A percentile compares a stretch with the other conserved stretches of the same genome.
Conservation (phyloP, 2,329 filamentous ascomycete genomes). For the Epichloe festucae region DNA sequence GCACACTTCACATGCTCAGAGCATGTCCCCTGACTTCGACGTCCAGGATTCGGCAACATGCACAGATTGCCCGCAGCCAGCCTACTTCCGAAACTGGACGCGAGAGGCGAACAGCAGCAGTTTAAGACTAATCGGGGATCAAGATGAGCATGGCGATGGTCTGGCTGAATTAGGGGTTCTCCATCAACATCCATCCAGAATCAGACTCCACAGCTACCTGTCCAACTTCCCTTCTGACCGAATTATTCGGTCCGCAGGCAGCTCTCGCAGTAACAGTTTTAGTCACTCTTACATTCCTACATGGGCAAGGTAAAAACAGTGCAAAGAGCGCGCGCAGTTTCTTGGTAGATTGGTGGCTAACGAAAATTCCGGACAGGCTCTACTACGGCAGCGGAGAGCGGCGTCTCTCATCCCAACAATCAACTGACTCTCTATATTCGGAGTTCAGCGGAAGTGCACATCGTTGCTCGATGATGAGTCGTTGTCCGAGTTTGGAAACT, state of each 20-base stretch:
- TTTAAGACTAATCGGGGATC: conserved; percentile 37
- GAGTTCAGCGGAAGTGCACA: conserved; percentile 35
- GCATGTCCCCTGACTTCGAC: not conserved
- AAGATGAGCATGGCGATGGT: conserved; percentile 52
- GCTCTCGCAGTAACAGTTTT: conserved; percentile 34
- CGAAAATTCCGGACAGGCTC: conserved; percentile 27
- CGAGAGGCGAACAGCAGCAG: conserved; percentile 23
- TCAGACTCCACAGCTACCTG: conserved; percentile 38
- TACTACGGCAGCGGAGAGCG: conserved; percentile 60
- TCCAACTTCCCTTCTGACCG: conserved; percentile 36
- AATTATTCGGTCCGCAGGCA: conserved; percentile 38
- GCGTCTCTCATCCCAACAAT: conserved; percentile 29
- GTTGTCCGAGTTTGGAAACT: conserved; percentile 35
- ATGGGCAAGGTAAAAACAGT: conserved; percentile 37
- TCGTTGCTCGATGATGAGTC: conserved; percentile 30
- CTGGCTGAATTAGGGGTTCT: conserved; percentile 45
- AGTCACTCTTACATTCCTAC: conserved; percentile 32
- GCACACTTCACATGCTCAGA: not conserved
- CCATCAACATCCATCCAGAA: conserved; percentile 39
- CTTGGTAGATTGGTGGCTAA: not conserved
- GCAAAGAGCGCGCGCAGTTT: conserved; percentile 6
- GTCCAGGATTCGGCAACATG: not conserved
- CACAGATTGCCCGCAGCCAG: conserved; percentile 35
- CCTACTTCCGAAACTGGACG: conserved; percentile 25
- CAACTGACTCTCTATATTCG: conserved; percentile 33